Percentiles rank a stretch among this genome's conserved stretches.
phyloP scores from a whole-genome alignment of 768 basidiomycete species.

The Candolleomyces aberdarensis region DNA sequence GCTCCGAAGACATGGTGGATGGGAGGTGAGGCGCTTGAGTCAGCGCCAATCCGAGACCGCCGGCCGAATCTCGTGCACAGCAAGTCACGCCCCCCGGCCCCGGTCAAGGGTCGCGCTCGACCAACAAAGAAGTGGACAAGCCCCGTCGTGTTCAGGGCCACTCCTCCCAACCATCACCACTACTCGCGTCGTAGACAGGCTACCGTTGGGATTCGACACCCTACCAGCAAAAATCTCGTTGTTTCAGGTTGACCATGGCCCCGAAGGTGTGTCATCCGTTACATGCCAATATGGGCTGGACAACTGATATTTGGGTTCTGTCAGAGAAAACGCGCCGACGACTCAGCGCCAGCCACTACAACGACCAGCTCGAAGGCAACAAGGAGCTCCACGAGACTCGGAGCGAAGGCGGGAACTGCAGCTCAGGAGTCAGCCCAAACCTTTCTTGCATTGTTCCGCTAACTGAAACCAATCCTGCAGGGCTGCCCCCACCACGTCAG shows the following conservation, averaged over 20 bases:
- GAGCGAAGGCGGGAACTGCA: conserved; percentile 28
- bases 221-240: too few species aligned
- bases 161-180: too few species aligned
- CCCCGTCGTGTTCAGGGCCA: too few species aligned
- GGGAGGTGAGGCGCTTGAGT: conserved; percentile 10
- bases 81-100: conserved; percentile 7
- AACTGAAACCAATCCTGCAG: background rate
- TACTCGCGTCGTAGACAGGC: too few species aligned
- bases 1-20: conserved; percentile 46
- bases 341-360: conserved; percentile 24
- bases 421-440: conserved; percentile 14
- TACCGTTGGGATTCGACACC: too few species aligned
- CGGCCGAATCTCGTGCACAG: conserved; percentile 4
- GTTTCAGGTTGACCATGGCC: background rate
- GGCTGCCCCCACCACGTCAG: background rate
- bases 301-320: background rate
- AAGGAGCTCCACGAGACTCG: conserved; percentile 40
- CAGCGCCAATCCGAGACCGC: conserved; percentile 1
- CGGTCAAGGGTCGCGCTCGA: background rate
- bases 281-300: background rate
- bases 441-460: background rate
- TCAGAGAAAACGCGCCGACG: conserved; percentile 60
- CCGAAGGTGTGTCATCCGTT: background rate
- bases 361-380: conserved; percentile 40
- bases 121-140: background rate